A percentile compares a stretch with the other conserved stretches of the same genome.
These are phyloP conservation scores for Psilocybe sp. DNA, from an alignment of 768 basidiomycete species.

Conservation along the genomic window DNA sequence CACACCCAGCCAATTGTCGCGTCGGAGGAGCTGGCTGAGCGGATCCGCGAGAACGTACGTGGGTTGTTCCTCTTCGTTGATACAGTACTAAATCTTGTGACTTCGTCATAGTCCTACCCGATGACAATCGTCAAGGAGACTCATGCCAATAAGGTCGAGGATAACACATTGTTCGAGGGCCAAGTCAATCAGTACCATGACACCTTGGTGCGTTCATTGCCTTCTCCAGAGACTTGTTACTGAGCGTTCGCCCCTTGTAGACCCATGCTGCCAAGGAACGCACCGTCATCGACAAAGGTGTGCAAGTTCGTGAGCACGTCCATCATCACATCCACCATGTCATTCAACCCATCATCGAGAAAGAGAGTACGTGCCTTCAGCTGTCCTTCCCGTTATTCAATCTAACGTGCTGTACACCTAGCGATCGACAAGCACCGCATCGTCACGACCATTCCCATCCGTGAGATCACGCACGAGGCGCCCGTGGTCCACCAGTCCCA, in stretches of 20 bases:
- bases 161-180: conserved; percentile 23
- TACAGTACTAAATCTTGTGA: neutral
- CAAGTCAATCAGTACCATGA: conserved; percentile 26
- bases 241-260: conserved; percentile 6
- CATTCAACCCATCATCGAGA: conserved; percentile 36
- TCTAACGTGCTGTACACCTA: conserved; percentile 3
- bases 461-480: conserved; percentile 33
- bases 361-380: conserved; percentile 27
- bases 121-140: conserved; percentile 23
- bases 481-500: conserved; percentile 35
- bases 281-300: conserved; percentile 30
- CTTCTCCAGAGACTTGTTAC: neutral
- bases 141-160: conserved; percentile 26
- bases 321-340: conserved; percentile 37
- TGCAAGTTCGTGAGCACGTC: conserved; percentile 24
- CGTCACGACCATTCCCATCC: conserved; percentile 33
- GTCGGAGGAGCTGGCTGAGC: conserved; percentile 22
- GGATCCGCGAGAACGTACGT: conserved; percentile 22
- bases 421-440: conserved; percentile 27
- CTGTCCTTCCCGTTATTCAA: neutral
- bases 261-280: conserved; percentile 23
- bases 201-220: conserved; percentile 17
- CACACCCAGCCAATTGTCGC: conserved; percentile 32
- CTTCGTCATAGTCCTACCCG: conserved; percentile 19
- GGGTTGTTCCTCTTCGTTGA: neutral